phyloP scores from a whole-genome alignment of 1,284 basidiomycete genomes.

The Spongiforma sp. region DNA sequence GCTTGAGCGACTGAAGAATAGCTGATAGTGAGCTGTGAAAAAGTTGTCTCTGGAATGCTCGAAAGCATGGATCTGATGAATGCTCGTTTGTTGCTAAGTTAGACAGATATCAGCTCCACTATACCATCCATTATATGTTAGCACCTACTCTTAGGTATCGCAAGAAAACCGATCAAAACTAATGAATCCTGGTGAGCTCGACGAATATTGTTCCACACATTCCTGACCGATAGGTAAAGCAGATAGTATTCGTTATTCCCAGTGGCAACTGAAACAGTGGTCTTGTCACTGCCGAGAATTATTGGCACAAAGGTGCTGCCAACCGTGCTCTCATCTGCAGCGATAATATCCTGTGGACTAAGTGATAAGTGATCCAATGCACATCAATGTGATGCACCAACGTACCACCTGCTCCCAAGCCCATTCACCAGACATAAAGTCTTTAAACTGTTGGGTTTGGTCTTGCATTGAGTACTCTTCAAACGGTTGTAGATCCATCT shows the following conservation, averaged over 20 bases:
- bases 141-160: constrained; percentile 41
- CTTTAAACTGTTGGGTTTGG: constrained; percentile 22
- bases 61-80: not conserved
- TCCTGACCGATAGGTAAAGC: constrained; percentile 35
- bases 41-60: not conserved
- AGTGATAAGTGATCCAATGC: no score
- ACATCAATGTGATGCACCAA: no score
- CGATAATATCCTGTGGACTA: constrained; percentile 21
- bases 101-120: no score
- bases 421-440: constrained; percentile 28
- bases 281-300: constrained; percentile 44
- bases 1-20: not conserved
- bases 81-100: constrained; percentile 4
- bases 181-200: constrained; percentile 32
- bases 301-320: constrained; percentile 39
- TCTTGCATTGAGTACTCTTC: constrained; percentile 19
- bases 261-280: constrained; percentile 40
- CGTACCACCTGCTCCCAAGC: constrained; percentile 32
- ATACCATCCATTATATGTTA: no score
- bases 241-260: constrained; percentile 42
- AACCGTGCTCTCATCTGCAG: constrained; percentile 23
- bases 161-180: constrained; percentile 28
- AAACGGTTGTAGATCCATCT: constrained; percentile 38
- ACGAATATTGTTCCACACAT: constrained; percentile 37
- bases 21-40: not conserved